Evolutionary conservation across 805 yeast genomes (phyloP), one percentile per base, ranked within the genome.

Genomic region (Ogataea nonfermentans): DNA sequence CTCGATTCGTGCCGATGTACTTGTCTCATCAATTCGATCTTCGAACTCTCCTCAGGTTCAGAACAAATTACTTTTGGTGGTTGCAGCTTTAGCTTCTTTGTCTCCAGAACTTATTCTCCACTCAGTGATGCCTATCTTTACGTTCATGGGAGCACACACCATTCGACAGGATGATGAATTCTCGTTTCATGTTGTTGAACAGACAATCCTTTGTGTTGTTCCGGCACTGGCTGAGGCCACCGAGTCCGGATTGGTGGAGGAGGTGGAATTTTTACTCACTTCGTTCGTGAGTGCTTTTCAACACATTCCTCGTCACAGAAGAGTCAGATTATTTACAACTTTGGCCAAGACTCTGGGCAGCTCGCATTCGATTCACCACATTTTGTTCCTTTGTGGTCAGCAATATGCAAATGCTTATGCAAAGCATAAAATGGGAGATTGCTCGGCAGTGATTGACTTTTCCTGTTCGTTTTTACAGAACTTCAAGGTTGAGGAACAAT

Each of bases 71-170:
- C 68, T 93, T 43, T 67, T 91, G 43, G 91, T 93, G 19, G 80
- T 93, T 50, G 84, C 97, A 2, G 83, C 88, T 34, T 68, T 93
- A 50, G 98, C 98, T 1, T 71, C 88, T 1, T 66, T 93, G 40
- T 85, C 91, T 9, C 96, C 98, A 7, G 97, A 91, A 56, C 78
- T 84, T 22, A 89, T 93, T 20, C 68, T 93, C 38, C 98, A 93
- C 65, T 85, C 96, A 2, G 96, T 93, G 7, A 93, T 93, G 99
- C 99, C 99, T n/a, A 91, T 93, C 36, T 93, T 93, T 70, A 93
- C 99, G 1, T 93, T 93, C 55, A 93, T 93, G 98, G 99, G 99
- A 44, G 95, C 98, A 9, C 95, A 89, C 56, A 90, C 97, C 10
- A 78, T 93, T 37, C 82, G 96, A 55, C 96, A 93, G 65, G 99